Conservation (phyloP, 2,329 filamentous ascomycete genomes). For the Phaeomoniella chlamydospora region DNA sequence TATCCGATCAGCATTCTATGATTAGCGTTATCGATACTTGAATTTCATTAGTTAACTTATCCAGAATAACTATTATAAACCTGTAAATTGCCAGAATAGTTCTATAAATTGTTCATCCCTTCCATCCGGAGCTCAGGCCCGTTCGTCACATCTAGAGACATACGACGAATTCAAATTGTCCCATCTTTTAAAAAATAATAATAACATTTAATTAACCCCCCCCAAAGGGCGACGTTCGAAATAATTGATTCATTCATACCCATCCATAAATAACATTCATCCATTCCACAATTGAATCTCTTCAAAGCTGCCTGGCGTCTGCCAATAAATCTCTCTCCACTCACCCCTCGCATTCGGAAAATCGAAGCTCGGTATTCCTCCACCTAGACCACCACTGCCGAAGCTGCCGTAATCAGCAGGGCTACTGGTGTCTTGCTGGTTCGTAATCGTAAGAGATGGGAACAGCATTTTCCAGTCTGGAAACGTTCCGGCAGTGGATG, state of each 20-base stretch:
- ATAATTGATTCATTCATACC: too few species aligned
- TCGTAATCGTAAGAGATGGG: slow-evolving; percentile 22
- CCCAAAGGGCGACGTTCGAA: too few species aligned
- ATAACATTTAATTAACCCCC: too few species aligned
- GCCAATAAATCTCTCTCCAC: slow-evolving; percentile 29
- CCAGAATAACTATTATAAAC: too few species aligned
- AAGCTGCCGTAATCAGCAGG: slow-evolving; percentile 15
- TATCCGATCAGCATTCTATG: too few species aligned
- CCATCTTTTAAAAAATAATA: too few species aligned
- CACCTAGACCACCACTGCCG: not conserved
- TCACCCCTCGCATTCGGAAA: slow-evolving; percentile 26
- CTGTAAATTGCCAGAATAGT: too few species aligned
- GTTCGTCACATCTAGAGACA: not conserved
- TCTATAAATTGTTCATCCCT: not conserved
- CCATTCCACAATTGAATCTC: not conserved
- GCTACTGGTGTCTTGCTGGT: too few species aligned
- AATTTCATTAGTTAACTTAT: too few species aligned
- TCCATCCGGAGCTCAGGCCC: not conserved
- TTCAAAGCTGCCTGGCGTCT: slow-evolving; percentile 6
- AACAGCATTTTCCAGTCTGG: slow-evolving; percentile 27
- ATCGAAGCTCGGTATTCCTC: slow-evolving; percentile 18
- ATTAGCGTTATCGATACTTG: too few species aligned
- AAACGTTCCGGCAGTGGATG: not conserved
- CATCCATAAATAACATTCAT: not conserved
- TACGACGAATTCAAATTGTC: not conserved